These are phyloP conservation scores for Marasmius fiardii DNA, from an alignment of 1,284 basidiomycete genomes.

Conservation along the genomic window DNA sequence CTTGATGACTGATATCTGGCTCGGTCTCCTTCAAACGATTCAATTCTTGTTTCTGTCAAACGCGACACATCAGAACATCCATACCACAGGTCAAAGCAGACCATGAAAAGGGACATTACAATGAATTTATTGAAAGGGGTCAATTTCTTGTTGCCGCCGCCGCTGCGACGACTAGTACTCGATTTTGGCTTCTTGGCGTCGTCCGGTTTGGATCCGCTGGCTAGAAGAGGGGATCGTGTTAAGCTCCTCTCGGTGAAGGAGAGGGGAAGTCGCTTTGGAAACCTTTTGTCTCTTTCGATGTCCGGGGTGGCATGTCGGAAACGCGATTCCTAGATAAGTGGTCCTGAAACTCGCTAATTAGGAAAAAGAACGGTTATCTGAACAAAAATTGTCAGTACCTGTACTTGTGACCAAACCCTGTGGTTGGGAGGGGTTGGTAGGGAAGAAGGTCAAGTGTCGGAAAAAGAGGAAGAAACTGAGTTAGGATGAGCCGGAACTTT, in stretches of 20 bases:
- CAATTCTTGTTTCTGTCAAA: constrained; percentile 56
- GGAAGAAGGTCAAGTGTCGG: constrained; percentile 25
- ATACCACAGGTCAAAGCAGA: background rate
- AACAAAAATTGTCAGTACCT: too few relatives aligned
- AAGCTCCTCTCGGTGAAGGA: background rate
- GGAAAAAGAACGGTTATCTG: background rate
- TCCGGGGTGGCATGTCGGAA: background rate
- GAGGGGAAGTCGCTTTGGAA: background rate
- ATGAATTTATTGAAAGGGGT: constrained; percentile 78
- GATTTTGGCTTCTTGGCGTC: background rate
- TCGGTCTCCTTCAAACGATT: constrained; percentile 69
- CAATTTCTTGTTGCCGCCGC: constrained; percentile 41
- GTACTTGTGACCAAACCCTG: background rate
- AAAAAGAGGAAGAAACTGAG: background rate
- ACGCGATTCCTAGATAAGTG: background rate
- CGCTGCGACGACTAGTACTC: constrained; percentile 22
- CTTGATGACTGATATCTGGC: constrained; percentile 66
- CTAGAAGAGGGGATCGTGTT: background rate
- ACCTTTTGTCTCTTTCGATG: constrained; percentile 10
- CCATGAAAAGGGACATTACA: constrained; percentile 30
- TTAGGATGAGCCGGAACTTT: background rate
- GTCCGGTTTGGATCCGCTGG: background rate
- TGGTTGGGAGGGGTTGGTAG: constrained; percentile 12
- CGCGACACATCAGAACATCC: background rate
- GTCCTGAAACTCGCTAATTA: background rate